Evolutionary conservation across 192 early-diverging fungal genomes (phyloP).

Genomic region (Coemansia sp.): DNA sequence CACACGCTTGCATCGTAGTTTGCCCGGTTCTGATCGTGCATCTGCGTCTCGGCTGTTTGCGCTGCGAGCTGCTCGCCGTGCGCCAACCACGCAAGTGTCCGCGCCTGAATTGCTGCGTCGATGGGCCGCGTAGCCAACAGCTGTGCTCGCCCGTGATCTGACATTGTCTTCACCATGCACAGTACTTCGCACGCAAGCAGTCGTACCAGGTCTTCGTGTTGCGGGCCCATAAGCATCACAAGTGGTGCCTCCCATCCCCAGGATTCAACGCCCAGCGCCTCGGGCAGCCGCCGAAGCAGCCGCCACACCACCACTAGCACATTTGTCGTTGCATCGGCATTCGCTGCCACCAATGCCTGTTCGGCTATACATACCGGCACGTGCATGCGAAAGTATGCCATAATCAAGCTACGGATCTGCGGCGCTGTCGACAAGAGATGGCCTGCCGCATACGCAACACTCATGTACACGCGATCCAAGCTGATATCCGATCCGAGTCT

Average conservation of each 20-base stretch:
- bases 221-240: conserved; percentile 26
- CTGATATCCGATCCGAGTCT: conserved; percentile 5
- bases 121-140: conserved; percentile 11
- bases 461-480: conserved; percentile 36
- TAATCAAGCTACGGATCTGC: conserved; percentile 64
- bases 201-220: conserved; percentile 2
- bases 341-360: conserved; percentile 6
- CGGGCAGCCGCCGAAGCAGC: conserved; percentile 57
- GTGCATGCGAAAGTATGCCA: conserved; percentile 25
- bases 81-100: conserved; percentile 25
- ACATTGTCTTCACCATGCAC: conserved; percentile 18
- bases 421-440: conserved; percentile 66
- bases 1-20: conserved; percentile 10
- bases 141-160: conserved; percentile 27
- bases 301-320: conserved; percentile 45
- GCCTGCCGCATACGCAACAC: conserved; percentile 59
- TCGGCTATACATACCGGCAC: conserved; percentile 13
- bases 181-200: conserved; percentile 43
- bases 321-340: not conserved
- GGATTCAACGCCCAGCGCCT: conserved; percentile 14
- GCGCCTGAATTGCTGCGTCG: conserved; percentile 7
- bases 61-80: conserved; percentile 26
- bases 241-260: conserved; percentile 43
- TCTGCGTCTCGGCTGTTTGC: conserved; percentile 7
- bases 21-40: conserved; percentile 13